These are phyloP conservation scores for Dactylellina parvicollis DNA, from an alignment of 2,329 filamentous ascomycete species.

Conservation along the genomic window DNA sequence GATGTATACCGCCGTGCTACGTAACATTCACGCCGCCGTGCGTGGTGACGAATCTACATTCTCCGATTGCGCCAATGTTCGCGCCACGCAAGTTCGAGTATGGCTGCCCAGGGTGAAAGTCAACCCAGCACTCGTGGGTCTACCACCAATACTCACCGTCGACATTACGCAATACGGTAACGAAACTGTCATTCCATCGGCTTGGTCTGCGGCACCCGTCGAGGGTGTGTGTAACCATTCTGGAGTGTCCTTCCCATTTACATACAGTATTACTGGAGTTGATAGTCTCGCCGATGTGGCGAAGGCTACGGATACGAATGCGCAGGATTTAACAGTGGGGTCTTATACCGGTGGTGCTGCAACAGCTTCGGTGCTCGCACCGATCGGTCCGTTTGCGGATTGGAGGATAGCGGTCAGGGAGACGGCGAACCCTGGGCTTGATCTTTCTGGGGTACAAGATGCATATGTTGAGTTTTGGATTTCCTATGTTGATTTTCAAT, in stretches of 20 bases:
- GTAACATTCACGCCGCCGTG: neutral
- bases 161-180: neutral
- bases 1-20: too few species aligned
- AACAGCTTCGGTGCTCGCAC: too few species aligned
- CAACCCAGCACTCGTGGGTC: neutral
- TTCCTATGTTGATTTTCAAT: too few species aligned
- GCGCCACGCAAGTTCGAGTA: neutral
- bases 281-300: neutral
- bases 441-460: too few species aligned
- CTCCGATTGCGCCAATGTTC: neutral
- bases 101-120: neutral
- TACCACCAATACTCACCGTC: neutral
- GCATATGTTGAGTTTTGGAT: too few species aligned
- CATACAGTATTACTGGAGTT: neutral
- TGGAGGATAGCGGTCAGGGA: too few species aligned
- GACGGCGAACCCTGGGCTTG: too few species aligned
- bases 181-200: neutral
- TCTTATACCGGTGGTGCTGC: too few species aligned
- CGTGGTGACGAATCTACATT: neutral
- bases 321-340: neutral
- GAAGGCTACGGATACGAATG: neutral
- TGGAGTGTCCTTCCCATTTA: too few species aligned
- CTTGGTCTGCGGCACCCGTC: too few species aligned
- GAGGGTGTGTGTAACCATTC: too few species aligned
- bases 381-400: neutral